Evolutionary conservation across 495 filamentous ascomycete species (phyloP).

Genomic region (Penicillium roqueforti): DNA sequence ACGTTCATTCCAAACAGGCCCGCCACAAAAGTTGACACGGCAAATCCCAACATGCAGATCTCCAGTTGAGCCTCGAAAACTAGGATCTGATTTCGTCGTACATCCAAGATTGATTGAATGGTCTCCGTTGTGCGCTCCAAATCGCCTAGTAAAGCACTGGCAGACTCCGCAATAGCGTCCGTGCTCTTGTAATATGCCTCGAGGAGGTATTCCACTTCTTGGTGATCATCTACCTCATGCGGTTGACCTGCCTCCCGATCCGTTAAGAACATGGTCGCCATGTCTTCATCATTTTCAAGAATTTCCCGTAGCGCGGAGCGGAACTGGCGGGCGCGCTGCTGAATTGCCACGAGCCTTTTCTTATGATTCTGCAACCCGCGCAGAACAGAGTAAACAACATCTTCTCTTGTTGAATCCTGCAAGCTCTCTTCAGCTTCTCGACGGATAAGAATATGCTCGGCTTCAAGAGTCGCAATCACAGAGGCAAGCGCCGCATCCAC

Average conservation of each 20-base stretch:
- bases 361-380: constrained; percentile 19
- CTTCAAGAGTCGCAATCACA: constrained; percentile 35
- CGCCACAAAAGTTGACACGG: constrained; percentile 28
- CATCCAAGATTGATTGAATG: constrained; percentile 25
- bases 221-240: constrained; percentile 28
- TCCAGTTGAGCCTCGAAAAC: constrained; percentile 31
- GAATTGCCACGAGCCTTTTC: constrained; percentile 23
- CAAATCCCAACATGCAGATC: constrained; percentile 31
- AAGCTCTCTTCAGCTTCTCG: constrained; percentile 17
- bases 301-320: constrained; percentile 27
- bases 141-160: constrained; percentile 20
- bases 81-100: constrained; percentile 37
- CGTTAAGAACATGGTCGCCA: constrained; percentile 42
- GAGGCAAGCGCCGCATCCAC: constrained; percentile 78
- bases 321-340: constrained; percentile 29
- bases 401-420: constrained; percentile 21
- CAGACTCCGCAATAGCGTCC: constrained; percentile 26
- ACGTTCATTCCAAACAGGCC: constrained; percentile 37
- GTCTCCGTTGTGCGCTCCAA: constrained; percentile 26
- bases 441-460: constrained; percentile 23
- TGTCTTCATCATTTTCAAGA: constrained; percentile 30
- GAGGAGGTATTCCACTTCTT: constrained; percentile 35
- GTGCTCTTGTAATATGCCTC: constrained; percentile 34
- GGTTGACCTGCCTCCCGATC: constrained; percentile 33
- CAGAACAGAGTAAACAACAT: constrained; percentile 16